These are phyloP conservation scores for Phyllosticta paracitricarpa DNA, from an alignment of 2,329 filamentous ascomycete species.

Conservation along the genomic window DNA sequence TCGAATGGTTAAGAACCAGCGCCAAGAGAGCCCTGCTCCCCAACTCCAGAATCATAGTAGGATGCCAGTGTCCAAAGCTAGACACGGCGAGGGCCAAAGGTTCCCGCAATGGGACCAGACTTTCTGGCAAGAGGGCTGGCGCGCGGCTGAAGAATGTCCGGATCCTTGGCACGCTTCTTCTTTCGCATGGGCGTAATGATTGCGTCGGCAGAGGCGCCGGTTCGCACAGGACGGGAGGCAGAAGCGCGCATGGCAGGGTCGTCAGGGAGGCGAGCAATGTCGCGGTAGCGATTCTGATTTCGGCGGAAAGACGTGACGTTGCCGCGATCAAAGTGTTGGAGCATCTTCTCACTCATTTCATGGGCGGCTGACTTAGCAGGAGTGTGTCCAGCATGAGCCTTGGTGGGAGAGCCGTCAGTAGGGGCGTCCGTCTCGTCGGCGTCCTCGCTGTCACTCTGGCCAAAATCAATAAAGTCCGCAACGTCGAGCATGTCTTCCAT, in stretches of 20 bases:
- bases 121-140: conserved; percentile 8
- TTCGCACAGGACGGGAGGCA: conserved; percentile 26
- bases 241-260: conserved; percentile 27
- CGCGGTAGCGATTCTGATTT: conserved; percentile 29
- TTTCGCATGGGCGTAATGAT: conserved; percentile 30
- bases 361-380: conserved; percentile 17
- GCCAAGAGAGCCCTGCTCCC: background rate
- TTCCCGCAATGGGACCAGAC: conserved; percentile 5
- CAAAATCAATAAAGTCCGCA: conserved; percentile 30
- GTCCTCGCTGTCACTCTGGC: conserved; percentile 27
- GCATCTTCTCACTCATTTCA: conserved; percentile 19
- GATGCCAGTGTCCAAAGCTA: background rate
- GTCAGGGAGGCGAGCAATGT: conserved; percentile 26
- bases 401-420: conserved; percentile 23
- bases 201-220: conserved; percentile 29
- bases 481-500: conserved; percentile 37
- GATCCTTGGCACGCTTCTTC: conserved; percentile 12
- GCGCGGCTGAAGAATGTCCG: background rate
- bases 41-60: background rate
- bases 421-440: conserved; percentile 27
- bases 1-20: background rate
- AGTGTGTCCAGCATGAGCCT: conserved; percentile 21
- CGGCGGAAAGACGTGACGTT: conserved; percentile 32
- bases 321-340: conserved; percentile 30
- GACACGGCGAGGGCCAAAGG: conserved; percentile 4